Percentiles rank a stretch among this genome's conserved stretches.
phyloP scores from a whole-genome alignment of 1,284 basidiomycete genomes.

The Exobasidium rhododendri region DNA sequence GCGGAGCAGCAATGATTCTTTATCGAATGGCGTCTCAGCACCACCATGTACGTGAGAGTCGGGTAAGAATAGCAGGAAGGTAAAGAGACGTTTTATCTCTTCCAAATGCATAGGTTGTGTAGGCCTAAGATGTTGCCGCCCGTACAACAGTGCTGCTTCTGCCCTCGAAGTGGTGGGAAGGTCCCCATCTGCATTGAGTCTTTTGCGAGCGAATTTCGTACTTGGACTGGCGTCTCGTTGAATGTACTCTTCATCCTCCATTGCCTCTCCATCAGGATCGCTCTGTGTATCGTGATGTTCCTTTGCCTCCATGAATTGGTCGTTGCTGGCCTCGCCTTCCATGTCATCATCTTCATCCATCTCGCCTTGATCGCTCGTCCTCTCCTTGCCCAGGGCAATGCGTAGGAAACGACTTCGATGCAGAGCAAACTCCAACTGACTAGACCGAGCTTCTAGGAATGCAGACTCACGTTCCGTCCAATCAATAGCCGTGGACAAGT shows the following conservation, averaged over 20 bases:
- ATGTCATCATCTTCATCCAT: slow-evolving; percentile 10
- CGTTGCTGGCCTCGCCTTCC: slow-evolving; percentile 12
- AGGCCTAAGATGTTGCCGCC: slow-evolving; percentile 64
- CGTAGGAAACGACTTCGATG: slow-evolving; percentile 41
- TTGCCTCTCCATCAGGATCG: slow-evolving; percentile 37
- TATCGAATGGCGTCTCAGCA: neutral
- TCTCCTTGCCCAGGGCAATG: slow-evolving; percentile 28
- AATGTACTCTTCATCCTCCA: slow-evolving; percentile 12
- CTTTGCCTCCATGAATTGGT: slow-evolving; percentile 9
- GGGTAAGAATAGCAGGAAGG: slow-evolving; percentile 69
- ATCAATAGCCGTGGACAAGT: slow-evolving; percentile 34
- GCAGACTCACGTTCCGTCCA: slow-evolving; percentile 33
- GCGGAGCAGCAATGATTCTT: slow-evolving; percentile 13
- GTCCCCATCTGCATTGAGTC: slow-evolving; percentile 8
- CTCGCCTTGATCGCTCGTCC: slow-evolving; percentile 8
- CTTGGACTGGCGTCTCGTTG: neutral
- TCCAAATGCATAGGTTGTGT: slow-evolving; percentile 58
- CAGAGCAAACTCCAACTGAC: slow-evolving; percentile 40
- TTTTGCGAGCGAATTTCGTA: neutral
- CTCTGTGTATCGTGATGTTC: slow-evolving; percentile 13
- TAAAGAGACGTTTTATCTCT: slow-evolving; percentile 74
- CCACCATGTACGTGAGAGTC: neutral
- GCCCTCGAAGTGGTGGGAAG: neutral
- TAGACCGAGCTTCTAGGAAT: slow-evolving; percentile 29
- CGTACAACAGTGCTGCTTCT: slow-evolving; percentile 60